These are phyloP conservation scores for Phycomyces blakesleeanus DNA, from an alignment of 192 early-diverging fungal species.

Conservation along the genomic window DNA sequence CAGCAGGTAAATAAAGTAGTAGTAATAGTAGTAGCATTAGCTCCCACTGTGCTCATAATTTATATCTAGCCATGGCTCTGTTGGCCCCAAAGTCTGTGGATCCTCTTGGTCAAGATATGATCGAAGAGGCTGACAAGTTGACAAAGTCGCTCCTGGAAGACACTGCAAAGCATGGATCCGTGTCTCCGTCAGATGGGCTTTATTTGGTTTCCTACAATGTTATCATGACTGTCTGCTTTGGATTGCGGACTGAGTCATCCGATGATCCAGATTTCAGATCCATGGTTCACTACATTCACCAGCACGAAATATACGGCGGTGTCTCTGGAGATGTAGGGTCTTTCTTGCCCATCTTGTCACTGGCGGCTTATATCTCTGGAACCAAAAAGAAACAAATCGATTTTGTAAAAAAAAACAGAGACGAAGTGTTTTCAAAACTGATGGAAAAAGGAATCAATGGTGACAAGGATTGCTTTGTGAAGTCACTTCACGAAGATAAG, in stretches of 20 bases:
- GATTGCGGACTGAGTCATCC: not conserved
- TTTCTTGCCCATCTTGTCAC: not conserved
- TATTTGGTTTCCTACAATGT: slow-evolving; percentile 1
- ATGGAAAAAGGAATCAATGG: not conserved
- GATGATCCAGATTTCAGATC: slow-evolving; percentile 4
- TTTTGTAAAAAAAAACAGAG: not conserved
- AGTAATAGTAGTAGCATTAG: not conserved
- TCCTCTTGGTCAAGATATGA: not conserved
- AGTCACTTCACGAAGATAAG: too few species aligned
- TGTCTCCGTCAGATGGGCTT: not conserved
- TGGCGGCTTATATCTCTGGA: not conserved
- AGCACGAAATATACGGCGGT: not conserved
- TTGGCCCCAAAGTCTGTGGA: slow-evolving; percentile 6
- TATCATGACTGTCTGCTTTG: not conserved
- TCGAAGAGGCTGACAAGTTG: not conserved
- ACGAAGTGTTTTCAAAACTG: not conserved
- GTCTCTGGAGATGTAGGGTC: not conserved
- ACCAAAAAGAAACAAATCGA: not conserved
- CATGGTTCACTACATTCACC: not conserved
- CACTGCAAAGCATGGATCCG: not conserved
- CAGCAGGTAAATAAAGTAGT: slow-evolving; percentile 8
- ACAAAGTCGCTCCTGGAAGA: not conserved
- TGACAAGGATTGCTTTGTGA: too few species aligned
- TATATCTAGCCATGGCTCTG: not conserved
- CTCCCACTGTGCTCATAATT: not conserved